Evolutionary conservation across 768 basidiomycete species (phyloP).

Genomic region (Pleurotus tuber-regium): DNA sequence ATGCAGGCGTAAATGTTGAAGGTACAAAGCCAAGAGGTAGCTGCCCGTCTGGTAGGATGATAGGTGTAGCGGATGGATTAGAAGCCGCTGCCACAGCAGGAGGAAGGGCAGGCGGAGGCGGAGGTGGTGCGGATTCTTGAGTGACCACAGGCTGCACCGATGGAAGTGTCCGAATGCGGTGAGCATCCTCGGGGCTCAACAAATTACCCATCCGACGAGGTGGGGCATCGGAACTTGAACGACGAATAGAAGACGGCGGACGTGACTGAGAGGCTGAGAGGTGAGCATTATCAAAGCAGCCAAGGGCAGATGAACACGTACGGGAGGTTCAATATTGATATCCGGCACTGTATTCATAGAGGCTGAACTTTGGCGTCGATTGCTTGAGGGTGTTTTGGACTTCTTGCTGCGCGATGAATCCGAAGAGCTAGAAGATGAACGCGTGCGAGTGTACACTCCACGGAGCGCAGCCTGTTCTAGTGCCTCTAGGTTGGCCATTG

Average conservation of each 20-base stretch:
- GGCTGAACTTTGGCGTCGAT: slow-evolving; percentile 15
- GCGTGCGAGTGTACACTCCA: slow-evolving; percentile 21
- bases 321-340: slow-evolving; percentile 37
- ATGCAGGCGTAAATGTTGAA: slow-evolving; percentile 7
- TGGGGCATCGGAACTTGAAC: slow-evolving; percentile 14
- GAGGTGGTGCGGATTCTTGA: slow-evolving; percentile 7
- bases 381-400: slow-evolving; percentile 9
- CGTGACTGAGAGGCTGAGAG: slow-evolving; percentile 23
- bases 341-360: slow-evolving; percentile 26
- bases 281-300: slow-evolving; percentile 8
- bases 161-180: slow-evolving; percentile 11
- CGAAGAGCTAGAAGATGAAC: slow-evolving; percentile 24
- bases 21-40: slow-evolving; percentile 12
- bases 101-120: slow-evolving; percentile 10
- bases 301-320: slow-evolving; percentile 18
- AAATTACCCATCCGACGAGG: slow-evolving; percentile 5
- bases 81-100: not conserved
- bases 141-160: not conserved
- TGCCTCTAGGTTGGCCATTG: slow-evolving; percentile 9
- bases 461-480: slow-evolving; percentile 6
- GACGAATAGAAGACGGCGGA: slow-evolving; percentile 19
- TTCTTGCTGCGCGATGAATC: slow-evolving; percentile 16
- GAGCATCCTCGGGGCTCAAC: slow-evolving; percentile 13
- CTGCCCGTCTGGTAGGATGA: slow-evolving; percentile 10
- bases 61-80: slow-evolving; percentile 4